A percentile compares a stretch with the other conserved stretches of the same genome.
Evolutionary conservation across 2,329 filamentous ascomycete genomes (phyloP).

Genomic region (Paradendryphiella salina): DNA sequence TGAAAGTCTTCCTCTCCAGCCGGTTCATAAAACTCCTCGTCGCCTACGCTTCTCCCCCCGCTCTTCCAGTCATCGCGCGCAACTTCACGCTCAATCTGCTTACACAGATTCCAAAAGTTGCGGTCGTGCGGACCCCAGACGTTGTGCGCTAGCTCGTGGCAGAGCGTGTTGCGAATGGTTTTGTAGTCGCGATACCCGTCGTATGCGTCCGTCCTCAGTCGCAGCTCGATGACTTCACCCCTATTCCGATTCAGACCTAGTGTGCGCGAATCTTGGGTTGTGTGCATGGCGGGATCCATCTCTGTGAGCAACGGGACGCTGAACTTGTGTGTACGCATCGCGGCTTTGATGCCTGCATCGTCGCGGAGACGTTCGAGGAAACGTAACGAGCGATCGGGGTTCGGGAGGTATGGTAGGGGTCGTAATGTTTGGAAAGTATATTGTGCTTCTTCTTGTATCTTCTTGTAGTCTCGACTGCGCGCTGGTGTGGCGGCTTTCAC

Average conservation of each 20-base stretch:
- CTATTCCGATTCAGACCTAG: constrained; percentile 84
- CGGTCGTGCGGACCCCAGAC: constrained; percentile 82
- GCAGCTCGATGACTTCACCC: constrained; percentile 87
- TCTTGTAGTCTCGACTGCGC: constrained; percentile 52
- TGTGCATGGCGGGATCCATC: constrained; percentile 89
- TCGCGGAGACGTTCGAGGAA: constrained; percentile 76
- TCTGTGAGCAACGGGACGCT: constrained; percentile 85
- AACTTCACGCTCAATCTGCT: constrained; percentile 85
- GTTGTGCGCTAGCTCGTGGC: constrained; percentile 94
- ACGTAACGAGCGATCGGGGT: constrained; percentile 68
- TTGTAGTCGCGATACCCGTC: constrained; percentile 94
- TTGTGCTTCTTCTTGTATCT: constrained; percentile 59
- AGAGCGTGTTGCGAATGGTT: constrained; percentile 86
- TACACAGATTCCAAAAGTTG: constrained; percentile 87
- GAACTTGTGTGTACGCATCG: constrained; percentile 85
- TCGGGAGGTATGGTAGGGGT: constrained; percentile 76
- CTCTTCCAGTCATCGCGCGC: constrained; percentile 75
- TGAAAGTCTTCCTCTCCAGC: constrained; percentile 33
- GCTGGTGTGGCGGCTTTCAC: constrained; percentile 48
- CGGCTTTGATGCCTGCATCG: constrained; percentile 81
- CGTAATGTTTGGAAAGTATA: constrained; percentile 83
- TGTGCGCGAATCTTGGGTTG: constrained; percentile 77
- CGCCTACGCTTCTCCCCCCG: constrained; percentile 57
- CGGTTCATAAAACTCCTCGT: constrained; percentile 42
- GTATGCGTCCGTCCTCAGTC: constrained; percentile 88